These are phyloP conservation scores for Eurotiales sp. DNA, from an alignment of 2,329 filamentous ascomycete species.

Conservation along the genomic window DNA sequence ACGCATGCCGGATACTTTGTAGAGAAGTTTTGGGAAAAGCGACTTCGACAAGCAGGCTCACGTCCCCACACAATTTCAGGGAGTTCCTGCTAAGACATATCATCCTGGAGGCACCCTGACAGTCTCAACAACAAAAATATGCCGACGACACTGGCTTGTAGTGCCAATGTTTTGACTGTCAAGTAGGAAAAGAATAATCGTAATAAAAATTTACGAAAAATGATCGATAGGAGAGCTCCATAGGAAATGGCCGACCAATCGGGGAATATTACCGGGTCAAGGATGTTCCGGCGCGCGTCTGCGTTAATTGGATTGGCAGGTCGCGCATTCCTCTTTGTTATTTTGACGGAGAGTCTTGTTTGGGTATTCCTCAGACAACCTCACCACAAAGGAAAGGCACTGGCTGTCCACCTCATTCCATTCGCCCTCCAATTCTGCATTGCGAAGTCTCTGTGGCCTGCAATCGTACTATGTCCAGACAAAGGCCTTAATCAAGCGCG, in stretches of 20 bases:
- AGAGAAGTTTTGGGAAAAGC: conserved; percentile 13
- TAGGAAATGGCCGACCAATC: not conserved
- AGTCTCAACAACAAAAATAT: not conserved
- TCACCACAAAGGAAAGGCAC: too few relatives aligned
- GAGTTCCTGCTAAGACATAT: not conserved
- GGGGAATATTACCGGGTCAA: not conserved
- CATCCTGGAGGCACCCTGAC: not conserved
- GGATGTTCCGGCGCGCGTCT: conserved; percentile 4
- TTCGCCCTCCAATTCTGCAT: too few relatives aligned
- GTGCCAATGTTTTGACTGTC: not conserved
- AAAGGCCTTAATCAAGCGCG: not conserved
- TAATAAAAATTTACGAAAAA: too few relatives aligned
- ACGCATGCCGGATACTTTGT: conserved; percentile 43
- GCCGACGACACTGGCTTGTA: not conserved
- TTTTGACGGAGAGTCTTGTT: not conserved
- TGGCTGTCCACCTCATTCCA: too few relatives aligned
- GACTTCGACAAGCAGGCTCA: conserved; percentile 5
- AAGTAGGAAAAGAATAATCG: not conserved
- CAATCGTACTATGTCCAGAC: not conserved
- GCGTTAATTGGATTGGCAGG: not conserved
- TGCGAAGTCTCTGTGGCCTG: not conserved
- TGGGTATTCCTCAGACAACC: not conserved
- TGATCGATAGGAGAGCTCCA: not conserved
- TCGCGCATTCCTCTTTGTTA: not conserved
- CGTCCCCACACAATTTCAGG: conserved; percentile 1